Evolutionary conservation across 257 asterid species (phyloP).

Genomic region (Solanum okadae): DNA sequence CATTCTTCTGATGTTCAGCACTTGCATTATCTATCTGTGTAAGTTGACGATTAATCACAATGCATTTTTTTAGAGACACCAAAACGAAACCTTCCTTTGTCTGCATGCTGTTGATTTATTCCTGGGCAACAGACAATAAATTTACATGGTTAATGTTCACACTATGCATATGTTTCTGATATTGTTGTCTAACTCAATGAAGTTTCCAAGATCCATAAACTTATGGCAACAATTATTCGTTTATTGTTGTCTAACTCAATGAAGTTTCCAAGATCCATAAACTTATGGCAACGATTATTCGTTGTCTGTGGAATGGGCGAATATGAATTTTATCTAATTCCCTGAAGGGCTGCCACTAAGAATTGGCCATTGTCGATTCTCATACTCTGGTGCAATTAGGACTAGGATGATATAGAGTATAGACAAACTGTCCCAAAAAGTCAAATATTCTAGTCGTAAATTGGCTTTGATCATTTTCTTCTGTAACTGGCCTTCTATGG

Average conservation of each 20-base stretch:
- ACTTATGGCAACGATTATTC: not conserved
- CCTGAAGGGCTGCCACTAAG: not conserved
- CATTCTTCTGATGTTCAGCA: slow-evolving; percentile 3
- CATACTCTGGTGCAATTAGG: not conserved
- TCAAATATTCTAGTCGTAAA: not conserved
- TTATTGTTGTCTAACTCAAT: not conserved
- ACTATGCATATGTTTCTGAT: not conserved
- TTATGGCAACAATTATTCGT: not conserved
- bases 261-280: not conserved
- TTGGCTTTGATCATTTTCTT: not conserved
- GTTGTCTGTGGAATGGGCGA: not conserved
- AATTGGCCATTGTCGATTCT: not conserved
- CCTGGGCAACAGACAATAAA: not conserved
- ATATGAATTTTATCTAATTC: not conserved
- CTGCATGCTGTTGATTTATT: not conserved
- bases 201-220: not conserved
- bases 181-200: not conserved
- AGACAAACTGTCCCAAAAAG: not conserved
- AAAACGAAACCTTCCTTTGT: not conserved
- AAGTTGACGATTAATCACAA: not conserved
- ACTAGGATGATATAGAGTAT: not conserved
- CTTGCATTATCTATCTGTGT: not conserved
- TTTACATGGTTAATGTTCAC: not conserved
- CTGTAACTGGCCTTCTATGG: not conserved
- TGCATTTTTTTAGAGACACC: not conserved